Conservation (phyloP, 352 stramenopile species). For the Pythium brachiatum region DNA sequence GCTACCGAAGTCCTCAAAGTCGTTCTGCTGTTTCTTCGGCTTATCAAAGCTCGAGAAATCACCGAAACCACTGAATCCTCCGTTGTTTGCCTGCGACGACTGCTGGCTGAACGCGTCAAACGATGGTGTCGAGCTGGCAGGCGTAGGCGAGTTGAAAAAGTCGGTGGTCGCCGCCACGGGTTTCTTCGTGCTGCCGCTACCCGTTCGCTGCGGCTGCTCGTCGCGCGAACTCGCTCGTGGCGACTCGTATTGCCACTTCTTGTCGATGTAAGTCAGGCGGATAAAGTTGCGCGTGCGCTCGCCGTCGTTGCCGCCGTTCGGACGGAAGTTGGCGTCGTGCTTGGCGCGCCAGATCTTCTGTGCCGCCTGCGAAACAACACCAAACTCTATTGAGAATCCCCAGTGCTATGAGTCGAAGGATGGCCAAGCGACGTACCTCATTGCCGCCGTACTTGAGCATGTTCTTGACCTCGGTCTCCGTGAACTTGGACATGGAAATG, state of each 20-base stretch:
- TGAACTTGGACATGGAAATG: constrained; percentile 93
- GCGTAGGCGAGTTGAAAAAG: constrained; percentile 43
- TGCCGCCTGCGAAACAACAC: constrained; percentile 39
- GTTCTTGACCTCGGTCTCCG: constrained; percentile 88
- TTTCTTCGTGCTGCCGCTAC: constrained; percentile 48
- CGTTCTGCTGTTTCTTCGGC: constrained; percentile 32
- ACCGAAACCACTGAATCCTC: constrained; percentile 56
- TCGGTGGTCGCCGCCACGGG: constrained; percentile 31
- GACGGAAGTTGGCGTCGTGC: constrained; percentile 79
- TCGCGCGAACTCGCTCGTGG: constrained; percentile 46
- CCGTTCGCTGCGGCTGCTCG: constrained; percentile 45
- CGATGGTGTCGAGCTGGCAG: constrained; percentile 23
- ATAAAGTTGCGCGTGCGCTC: constrained; percentile 90
- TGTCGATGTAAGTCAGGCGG: constrained; percentile 83
- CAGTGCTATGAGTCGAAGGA: neutral
- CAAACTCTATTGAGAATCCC: neutral
- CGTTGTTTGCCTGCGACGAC: constrained; percentile 21
- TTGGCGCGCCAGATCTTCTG: constrained; percentile 86
- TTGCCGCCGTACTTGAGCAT: constrained; percentile 89
- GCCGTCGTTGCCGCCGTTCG: constrained; percentile 64
- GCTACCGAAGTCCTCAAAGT: constrained; percentile 38
- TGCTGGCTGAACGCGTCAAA: constrained; percentile 36
- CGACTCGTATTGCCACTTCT: constrained; percentile 86
- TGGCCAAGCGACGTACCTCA: constrained; percentile 40
- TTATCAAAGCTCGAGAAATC: constrained; percentile 78